Conservation (phyloP, 2,329 filamentous ascomycete species). For the Trichoderma guizhouense region DNA sequence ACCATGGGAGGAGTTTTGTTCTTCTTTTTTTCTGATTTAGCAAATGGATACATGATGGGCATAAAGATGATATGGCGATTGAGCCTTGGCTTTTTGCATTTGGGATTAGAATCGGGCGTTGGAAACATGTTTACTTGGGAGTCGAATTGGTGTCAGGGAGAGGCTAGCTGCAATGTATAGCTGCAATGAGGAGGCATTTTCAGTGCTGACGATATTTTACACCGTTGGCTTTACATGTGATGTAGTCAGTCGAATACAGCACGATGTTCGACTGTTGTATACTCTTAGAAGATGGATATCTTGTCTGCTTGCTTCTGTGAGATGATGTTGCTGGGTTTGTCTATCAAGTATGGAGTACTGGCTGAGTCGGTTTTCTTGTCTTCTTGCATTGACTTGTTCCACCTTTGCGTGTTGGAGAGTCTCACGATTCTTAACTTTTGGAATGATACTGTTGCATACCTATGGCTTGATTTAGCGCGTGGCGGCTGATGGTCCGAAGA, state of each 20-base stretch:
- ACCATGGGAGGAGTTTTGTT: background rate
- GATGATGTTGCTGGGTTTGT: background rate
- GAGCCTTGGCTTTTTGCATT: background rate
- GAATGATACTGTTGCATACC: background rate
- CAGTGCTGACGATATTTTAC: background rate
- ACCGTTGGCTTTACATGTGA: background rate
- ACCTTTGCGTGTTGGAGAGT: background rate
- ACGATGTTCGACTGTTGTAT: background rate
- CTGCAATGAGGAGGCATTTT: background rate
- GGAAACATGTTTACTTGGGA: background rate
- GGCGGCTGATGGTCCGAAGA: background rate
- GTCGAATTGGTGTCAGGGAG: background rate
- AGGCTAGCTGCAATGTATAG: background rate
- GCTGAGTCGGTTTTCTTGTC: background rate
- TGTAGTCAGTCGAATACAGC: background rate
- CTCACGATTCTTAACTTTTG: background rate
- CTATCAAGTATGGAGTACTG: background rate
- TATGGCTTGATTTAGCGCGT: background rate
- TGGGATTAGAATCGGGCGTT: background rate
- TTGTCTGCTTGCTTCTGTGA: background rate
- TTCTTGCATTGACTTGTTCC: background rate
- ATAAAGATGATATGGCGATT: background rate
- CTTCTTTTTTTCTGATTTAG: background rate
- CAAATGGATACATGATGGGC: slow-evolving; percentile 7
- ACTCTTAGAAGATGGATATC: background rate